A percentile compares a stretch with the other conserved stretches of the same genome.
These are phyloP conservation scores for Tylopilus subfusipes DNA, from an alignment of 768 basidiomycete species.

Conservation along the genomic window DNA sequence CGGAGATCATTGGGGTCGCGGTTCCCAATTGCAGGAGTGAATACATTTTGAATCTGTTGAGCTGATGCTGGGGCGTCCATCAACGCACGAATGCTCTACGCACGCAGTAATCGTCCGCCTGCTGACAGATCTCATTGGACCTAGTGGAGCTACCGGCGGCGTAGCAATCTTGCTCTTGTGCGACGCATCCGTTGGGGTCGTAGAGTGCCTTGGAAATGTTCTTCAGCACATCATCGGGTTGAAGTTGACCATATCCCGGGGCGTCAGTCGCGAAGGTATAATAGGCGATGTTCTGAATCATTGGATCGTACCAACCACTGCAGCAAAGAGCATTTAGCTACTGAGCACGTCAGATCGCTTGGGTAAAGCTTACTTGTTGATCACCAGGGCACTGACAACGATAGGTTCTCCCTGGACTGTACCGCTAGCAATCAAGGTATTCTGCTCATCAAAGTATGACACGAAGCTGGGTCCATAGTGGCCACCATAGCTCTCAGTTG, in stretches of 20 bases:
- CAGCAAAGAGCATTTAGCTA: conserved; percentile 33
- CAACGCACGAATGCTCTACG: conserved; percentile 13
- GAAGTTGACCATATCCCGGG: conserved; percentile 67
- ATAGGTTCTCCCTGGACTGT: conserved; percentile 47
- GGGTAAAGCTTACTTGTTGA: conserved; percentile 50
- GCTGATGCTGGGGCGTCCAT: background rate
- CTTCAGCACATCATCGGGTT: too few species aligned
- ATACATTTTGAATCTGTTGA: conserved; percentile 45
- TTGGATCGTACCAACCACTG: conserved; percentile 29
- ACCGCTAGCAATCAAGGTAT: conserved; percentile 45
- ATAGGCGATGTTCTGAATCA: conserved; percentile 56
- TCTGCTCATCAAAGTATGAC: conserved; percentile 62
- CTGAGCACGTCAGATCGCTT: background rate
- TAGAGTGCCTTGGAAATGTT: conserved; percentile 49
- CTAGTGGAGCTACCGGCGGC: conserved; percentile 44
- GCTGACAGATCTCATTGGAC: conserved; percentile 49
- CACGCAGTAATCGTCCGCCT: conserved; percentile 57
- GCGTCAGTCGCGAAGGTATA: conserved; percentile 56
- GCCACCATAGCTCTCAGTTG: conserved; percentile 67
- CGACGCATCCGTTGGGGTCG: conserved; percentile 47
- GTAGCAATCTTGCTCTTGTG: conserved; percentile 54
- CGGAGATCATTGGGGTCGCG: conserved; percentile 55
- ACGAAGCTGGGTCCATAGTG: conserved; percentile 66
- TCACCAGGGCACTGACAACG: conserved; percentile 57
- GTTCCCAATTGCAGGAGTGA: conserved; percentile 48